Conservation (phyloP, 805 yeast genomes). For the Groenewaldozyma tartarivorans region DNA sequence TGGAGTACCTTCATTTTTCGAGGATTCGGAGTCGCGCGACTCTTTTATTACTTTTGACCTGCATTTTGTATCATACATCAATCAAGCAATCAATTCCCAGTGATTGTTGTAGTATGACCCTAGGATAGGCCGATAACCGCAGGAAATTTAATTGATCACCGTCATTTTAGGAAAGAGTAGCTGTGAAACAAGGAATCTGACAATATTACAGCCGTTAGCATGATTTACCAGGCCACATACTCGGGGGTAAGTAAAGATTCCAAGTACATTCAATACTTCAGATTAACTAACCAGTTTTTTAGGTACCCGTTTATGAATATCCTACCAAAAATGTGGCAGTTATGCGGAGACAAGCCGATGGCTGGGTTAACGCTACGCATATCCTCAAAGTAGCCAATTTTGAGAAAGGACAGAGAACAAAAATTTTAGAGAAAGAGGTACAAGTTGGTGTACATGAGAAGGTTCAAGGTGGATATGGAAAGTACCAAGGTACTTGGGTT, state of each 20-base stretch:
- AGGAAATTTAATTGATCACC: no score
- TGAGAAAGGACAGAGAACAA: conserved; percentile 88
- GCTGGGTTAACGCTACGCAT: conserved; percentile 97
- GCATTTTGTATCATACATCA: no score
- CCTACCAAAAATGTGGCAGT: conserved; percentile 63
- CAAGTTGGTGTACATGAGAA: conserved; percentile 84
- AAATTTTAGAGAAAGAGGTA: conserved; percentile 87
- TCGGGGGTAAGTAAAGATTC: conserved; percentile 30
- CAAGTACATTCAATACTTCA: background rate
- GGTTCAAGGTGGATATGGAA: conserved; percentile 95
- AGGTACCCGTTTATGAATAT: conserved; percentile 38
- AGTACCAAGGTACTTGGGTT: conserved; percentile 96
- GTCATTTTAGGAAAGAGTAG: no score
- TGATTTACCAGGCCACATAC: conserved; percentile 34
- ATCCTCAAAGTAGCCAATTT: conserved; percentile 87
- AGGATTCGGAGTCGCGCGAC: no score
- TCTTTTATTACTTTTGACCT: no score
- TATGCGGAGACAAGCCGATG: conserved; percentile 84
- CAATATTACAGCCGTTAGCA: conserved; percentile 7
- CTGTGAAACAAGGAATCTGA: no score
- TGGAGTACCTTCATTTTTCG: no score
- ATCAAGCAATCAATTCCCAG: no score
- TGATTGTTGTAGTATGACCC: no score
- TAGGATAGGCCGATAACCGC: no score
- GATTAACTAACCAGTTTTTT: background rate